phyloP scores from a whole-genome alignment of 495 filamentous ascomycete genomes.

The Schizothecium vesticola region DNA sequence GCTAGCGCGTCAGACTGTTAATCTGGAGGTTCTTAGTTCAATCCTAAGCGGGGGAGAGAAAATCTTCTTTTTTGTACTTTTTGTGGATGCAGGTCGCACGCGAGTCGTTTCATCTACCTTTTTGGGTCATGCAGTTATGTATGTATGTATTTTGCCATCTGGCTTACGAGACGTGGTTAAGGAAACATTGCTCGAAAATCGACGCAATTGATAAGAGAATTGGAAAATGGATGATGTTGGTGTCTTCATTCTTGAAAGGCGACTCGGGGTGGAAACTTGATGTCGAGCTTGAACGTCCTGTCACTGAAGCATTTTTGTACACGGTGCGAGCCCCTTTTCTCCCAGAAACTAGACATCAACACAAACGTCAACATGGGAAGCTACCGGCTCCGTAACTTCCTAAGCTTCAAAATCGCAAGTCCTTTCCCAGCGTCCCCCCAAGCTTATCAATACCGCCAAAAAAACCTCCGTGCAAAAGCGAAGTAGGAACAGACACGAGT shows the following conservation, averaged over 20 bases:
- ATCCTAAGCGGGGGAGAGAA: background rate
- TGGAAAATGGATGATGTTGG: background rate
- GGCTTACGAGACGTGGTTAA: no score
- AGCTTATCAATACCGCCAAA: background rate
- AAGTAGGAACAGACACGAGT: background rate
- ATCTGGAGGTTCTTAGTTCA: background rate
- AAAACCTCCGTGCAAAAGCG: background rate
- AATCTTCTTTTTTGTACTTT: background rate
- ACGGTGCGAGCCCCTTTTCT: background rate
- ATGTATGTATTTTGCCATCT: background rate
- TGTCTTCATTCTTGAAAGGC: background rate
- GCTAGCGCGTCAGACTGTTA: background rate
- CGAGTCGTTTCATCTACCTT: background rate
- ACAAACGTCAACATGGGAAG: background rate
- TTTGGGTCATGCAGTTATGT: background rate
- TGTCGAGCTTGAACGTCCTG: background rate
- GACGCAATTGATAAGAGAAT: background rate
- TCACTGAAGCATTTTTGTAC: no score
- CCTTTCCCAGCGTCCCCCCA: no score
- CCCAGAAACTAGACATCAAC: background rate
- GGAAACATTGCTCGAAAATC: no score
- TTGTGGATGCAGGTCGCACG: background rate
- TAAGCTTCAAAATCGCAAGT: no score
- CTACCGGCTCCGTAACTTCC: no score
- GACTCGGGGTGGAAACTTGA: background rate